A percentile compares a stretch with the other conserved stretches of the same genome.
These are phyloP conservation scores for Helotiales sp. DNA, from an alignment of 2,329 filamentous ascomycete genomes.

Conservation along the genomic window DNA sequence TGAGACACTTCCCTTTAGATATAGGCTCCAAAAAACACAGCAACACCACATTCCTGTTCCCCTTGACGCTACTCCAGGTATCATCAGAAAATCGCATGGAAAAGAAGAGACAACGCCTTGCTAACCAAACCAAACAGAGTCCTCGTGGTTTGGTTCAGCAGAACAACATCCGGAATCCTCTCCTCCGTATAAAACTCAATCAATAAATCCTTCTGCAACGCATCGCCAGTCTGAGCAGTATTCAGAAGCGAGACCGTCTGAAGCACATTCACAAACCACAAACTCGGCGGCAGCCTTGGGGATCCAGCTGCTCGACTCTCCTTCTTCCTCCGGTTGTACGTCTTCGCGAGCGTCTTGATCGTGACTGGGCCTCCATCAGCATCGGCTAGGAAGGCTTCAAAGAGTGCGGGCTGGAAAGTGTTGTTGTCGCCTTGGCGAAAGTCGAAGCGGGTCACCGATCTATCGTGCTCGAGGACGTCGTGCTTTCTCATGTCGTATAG, in stretches of 20 bases:
- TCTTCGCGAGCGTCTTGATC: conserved; percentile 17
- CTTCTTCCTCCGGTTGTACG: conserved; percentile 21
- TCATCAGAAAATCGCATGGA: neutral
- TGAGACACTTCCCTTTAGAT: neutral
- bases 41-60: neutral
- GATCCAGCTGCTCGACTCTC: conserved; percentile 24
- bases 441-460: conserved; percentile 23
- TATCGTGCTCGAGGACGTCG: conserved; percentile 27
- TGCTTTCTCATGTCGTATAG: conserved; percentile 22
- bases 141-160: conserved; percentile 18
- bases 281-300: conserved; percentile 13
- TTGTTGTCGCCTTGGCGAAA: conserved; percentile 25
- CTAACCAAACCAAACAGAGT: conserved; percentile 18
- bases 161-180: conserved; percentile 21
- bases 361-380: conserved; percentile 23
- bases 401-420: conserved; percentile 22
- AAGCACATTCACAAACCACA: conserved; percentile 25
- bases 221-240: conserved; percentile 15
- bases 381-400: conserved; percentile 23
- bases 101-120: conserved; percentile 19
- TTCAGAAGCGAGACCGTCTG: conserved; percentile 24
- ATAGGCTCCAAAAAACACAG: neutral
- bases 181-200: conserved; percentile 24
- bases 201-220: conserved; percentile 14
- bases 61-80: neutral